A percentile compares a stretch with the other conserved stretches of the same genome.
Conservation (phyloP, 2,329 filamentous ascomycete species). For the Allantophomopsis cytisporea region DNA sequence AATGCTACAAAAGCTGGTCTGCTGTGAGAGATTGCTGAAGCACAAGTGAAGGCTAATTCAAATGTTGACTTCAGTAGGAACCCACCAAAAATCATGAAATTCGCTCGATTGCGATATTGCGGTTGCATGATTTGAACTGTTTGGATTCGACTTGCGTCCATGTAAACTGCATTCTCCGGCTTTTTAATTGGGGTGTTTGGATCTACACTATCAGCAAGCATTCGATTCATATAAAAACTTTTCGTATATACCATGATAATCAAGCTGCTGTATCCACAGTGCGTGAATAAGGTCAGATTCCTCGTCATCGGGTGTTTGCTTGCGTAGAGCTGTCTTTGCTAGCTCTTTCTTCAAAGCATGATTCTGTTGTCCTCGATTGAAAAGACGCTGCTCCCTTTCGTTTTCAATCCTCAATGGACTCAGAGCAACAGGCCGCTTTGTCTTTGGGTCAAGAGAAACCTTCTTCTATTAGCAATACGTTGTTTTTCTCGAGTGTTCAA, state of each 20-base stretch:
- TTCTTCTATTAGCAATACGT: slow-evolving; percentile 3
- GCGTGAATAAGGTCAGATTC: slow-evolving; percentile 57
- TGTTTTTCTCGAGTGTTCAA: background rate
- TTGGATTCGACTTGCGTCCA: slow-evolving; percentile 47
- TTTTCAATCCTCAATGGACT: slow-evolving; percentile 46
- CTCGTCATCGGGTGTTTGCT: slow-evolving; percentile 53
- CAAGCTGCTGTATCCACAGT: slow-evolving; percentile 53
- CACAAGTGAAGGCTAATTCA: slow-evolving; percentile 60
- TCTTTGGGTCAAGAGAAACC: slow-evolving; percentile 48
- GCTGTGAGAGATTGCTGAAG: slow-evolving; percentile 51
- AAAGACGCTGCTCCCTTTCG: slow-evolving; percentile 46
- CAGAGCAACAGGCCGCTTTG: slow-evolving; percentile 51
- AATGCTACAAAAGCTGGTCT: slow-evolving; percentile 56
- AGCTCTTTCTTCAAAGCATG: slow-evolving; percentile 51
- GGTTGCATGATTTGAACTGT: slow-evolving; percentile 65
- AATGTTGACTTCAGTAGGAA: slow-evolving; percentile 59
- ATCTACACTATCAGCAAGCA: slow-evolving; percentile 20
- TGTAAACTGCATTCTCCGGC: slow-evolving; percentile 43
- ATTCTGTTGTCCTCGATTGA: slow-evolving; percentile 48
- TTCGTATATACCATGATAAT: slow-evolving; percentile 34
- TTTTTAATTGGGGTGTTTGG: slow-evolving; percentile 37
- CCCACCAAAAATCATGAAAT: slow-evolving; percentile 66
- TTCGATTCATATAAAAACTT: slow-evolving; percentile 2
- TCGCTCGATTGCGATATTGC: slow-evolving; percentile 53
- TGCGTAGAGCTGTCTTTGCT: slow-evolving; percentile 41